phyloP scores from a whole-genome alignment of 2,329 filamentous ascomycete genomes.

The Penicillium psychrosexuale region DNA sequence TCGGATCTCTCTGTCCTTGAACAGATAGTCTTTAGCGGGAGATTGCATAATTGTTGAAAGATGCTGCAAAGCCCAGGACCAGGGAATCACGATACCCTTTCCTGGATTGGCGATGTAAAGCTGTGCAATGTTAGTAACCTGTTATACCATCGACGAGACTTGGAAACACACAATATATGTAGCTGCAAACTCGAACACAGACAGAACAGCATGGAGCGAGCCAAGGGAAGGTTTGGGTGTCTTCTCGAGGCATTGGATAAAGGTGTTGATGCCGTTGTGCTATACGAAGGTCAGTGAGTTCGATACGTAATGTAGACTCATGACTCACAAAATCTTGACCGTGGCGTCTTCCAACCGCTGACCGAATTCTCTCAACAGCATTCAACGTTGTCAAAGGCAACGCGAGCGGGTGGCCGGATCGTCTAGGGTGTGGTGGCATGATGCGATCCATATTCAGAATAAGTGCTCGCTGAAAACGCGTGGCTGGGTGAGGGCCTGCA shows the following conservation, averaged over 20 bases:
- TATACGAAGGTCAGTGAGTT: not conserved
- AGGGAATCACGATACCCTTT: constrained; percentile 10
- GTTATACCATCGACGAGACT: not conserved
- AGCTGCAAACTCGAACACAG: constrained; percentile 12
- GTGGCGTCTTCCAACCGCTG: not conserved
- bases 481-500: not conserved
- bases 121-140: not conserved
- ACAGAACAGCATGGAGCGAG: constrained; percentile 9
- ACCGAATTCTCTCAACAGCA: not conserved
- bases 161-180: constrained; percentile 9
- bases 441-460: not conserved
- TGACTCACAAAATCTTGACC: constrained; percentile 1
- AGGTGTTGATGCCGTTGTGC: not conserved
- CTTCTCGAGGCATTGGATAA: constrained; percentile 1
- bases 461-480: constrained; percentile 2
- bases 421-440: not conserved
- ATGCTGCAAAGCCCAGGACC: constrained; percentile 14
- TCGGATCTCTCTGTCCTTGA: not conserved
- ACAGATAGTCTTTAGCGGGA: not conserved
- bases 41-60: constrained; percentile 7
- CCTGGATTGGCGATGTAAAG: constrained; percentile 11
- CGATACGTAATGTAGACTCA: too few relatives aligned
- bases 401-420: not conserved
- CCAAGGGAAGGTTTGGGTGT: not conserved
- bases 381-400: not conserved